A percentile compares a stretch with the other conserved stretches of the same genome.
Conservation (phyloP, 306 rosid genomes). For the Gastrolobium villosum region DNA sequence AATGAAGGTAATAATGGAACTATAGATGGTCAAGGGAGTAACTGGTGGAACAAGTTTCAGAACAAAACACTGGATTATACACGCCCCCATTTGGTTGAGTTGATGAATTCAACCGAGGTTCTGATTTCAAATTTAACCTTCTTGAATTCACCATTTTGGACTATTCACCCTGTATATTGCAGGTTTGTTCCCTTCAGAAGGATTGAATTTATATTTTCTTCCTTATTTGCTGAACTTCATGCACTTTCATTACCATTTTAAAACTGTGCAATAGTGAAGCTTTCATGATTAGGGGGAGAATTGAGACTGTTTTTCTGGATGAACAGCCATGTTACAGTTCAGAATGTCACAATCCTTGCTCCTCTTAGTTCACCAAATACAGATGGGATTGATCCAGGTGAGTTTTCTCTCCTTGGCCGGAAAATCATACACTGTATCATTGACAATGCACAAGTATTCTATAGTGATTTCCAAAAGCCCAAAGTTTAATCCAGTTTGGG, state of each 20-base stretch:
- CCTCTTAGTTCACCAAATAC: constrained; percentile 77
- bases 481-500: constrained; percentile 20
- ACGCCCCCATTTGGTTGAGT: constrained; percentile 82
- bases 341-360: constrained; percentile 71
- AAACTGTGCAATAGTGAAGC: constrained; percentile 55
- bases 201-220: constrained; percentile 35
- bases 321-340: constrained; percentile 77
- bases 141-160: constrained; percentile 82
- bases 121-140: constrained; percentile 76
- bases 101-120: constrained; percentile 74
- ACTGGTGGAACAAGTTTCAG: constrained; percentile 76
- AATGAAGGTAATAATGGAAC: constrained; percentile 79
- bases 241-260: constrained; percentile 49
- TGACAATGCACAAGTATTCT: constrained; percentile 19
- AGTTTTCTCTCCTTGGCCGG: constrained; percentile 36
- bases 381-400: constrained; percentile 84
- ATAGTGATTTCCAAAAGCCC: constrained; percentile 14
- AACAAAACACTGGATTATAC: constrained; percentile 72
- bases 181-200: constrained; percentile 64
- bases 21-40: constrained; percentile 77
- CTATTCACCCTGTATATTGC: constrained; percentile 86
- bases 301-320: constrained; percentile 63
- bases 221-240: constrained; percentile 30
- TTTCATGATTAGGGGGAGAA: constrained; percentile 59
- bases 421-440: constrained; percentile 14